Conservation (phyloP, 805 yeast species). For the Saccharomycopsis fermentans region DNA sequence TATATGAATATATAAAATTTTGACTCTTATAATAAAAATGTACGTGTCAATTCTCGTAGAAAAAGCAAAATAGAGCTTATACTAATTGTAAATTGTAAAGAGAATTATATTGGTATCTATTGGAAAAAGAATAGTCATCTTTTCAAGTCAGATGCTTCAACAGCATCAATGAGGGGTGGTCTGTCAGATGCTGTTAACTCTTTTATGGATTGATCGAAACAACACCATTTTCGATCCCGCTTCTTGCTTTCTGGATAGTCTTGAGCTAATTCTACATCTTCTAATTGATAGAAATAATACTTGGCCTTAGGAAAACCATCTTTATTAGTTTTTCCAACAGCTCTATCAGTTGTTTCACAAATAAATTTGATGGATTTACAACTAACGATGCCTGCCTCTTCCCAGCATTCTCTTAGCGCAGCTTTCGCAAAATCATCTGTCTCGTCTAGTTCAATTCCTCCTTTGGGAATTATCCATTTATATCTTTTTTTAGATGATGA, state of each 20-base stretch:
- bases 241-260: conserved; percentile 66
- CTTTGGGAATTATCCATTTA: conserved; percentile 89
- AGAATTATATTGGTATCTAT: no score
- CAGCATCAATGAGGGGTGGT: not conserved
- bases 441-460: conserved; percentile 89
- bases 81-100: no score
- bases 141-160: not conserved
- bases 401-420: conserved; percentile 93
- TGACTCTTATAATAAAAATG: not conserved
- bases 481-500: conserved; percentile 60
- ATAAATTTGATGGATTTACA: conserved; percentile 49
- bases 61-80: not conserved
- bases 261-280: conserved; percentile 40
- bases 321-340: conserved; percentile 1
- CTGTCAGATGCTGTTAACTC: conserved; percentile 31
- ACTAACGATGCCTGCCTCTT: conserved; percentile 77
- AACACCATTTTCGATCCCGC: conserved; percentile 69
- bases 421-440: conserved; percentile 31
- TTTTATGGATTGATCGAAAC: conserved; percentile 53
- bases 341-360: conserved; percentile 53
- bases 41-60: not conserved
- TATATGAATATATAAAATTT: not conserved
- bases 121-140: no score
- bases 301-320: conserved; percentile 57
- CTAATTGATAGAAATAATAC: conserved; percentile 79